Base-by-base conservation (phyloP, 768 basidiomycete species). In the Mycena capillaripes region DNA sequence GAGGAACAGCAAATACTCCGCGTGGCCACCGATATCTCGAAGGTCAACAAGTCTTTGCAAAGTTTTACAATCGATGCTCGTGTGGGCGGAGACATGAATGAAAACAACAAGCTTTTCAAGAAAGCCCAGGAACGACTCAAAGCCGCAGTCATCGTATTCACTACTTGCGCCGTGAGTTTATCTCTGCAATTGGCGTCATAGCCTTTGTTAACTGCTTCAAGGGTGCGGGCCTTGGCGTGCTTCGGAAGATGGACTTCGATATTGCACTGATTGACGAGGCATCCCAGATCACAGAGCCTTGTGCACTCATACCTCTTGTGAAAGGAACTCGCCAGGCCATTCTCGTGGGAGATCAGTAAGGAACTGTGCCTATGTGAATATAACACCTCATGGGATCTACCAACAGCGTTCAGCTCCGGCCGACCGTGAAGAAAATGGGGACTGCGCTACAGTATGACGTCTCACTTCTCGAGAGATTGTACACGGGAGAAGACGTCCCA, bases 271-370 rank as follows among this genome's bases (percentile, higher is more conserved):
- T 93, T 48, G 92, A 93, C 76, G 91, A 93, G 74, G 92, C 91
- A 0, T 92, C 91, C 0, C 92, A 92, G 76, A 88, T 93, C 11
- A 92, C 91, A 0, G 92, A 93, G 72, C 89, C 91, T 3, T 86
- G 86, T 59, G 87, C 91, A 0, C 82, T 93, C 40, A 92, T 93
- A 36, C 91, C 92, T 0, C 82, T 93, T 4, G 90, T 92, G 12
- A 93, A 93, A 76, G 91, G 90, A 3, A 86, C 89, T 52, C 79
- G 81, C 57, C 81, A 86, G 57, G 91, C 89, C 0, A 86, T 92
- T 7, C 81, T 93, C 16, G 92, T 93, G 5, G 92, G 92, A 12
- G 91, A 93, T 75, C 92, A 93, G 92, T 93, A 74, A 82, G 90
- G 8, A 27, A 27, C 42, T 44, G 19, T 9, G 21, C 16, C 16